Base-by-base conservation (phyloP, 768 basidiomycete genomes). In the Pulveroboletus sp. region DNA sequence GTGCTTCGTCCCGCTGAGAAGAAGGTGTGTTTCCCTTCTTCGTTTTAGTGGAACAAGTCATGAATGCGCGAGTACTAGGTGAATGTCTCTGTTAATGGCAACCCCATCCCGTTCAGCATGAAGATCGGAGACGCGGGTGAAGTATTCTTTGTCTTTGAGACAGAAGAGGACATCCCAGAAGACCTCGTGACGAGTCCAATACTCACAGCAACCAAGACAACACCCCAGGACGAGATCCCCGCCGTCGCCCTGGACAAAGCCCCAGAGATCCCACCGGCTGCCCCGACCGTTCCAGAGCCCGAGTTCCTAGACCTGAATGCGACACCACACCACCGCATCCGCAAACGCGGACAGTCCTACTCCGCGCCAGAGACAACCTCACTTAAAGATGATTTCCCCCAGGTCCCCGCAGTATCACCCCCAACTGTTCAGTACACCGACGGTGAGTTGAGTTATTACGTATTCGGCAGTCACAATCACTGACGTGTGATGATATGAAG, bases 71-170 rank as follows among this genome's bases (percentile, higher is more conserved):
- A 23, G 40, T 31, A 4, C 46, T 55, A 93, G 91, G 95, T 98
- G 55, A 89, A 85, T 54, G 81, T 98, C 29, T 80, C 81, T 43
- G 84, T 98, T 61, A 94, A 96, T 70, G 90, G 88, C 34, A 75
- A 82, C 58, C 77, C 79, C 37, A 86, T 93, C 48, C 95, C 95
- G 0, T 98, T 90, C 68, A 79, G 78, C 68, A 99, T 99, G 96
- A 98, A 99, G 76, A 93, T 98, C 53, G 94, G 93, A 34, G 96
- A 98, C 50, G 93, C 96, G 2, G 96, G 96, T 5, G 96, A 99
- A 71, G 96, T 94, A 0, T 99, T 98, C 76, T 98, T 98, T 62
- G 88, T 99, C 34, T 92, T 98, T 57, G 95, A 99, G 69, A 97
- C 95, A 1, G 90, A 94, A 34, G 90, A 86, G 32, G 93, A 97